A percentile compares a stretch with the other conserved stretches of the same genome.
Evolutionary conservation across 2,329 filamentous ascomycete genomes (phyloP).

Genomic region (Allantophomopsis lycopodina): DNA sequence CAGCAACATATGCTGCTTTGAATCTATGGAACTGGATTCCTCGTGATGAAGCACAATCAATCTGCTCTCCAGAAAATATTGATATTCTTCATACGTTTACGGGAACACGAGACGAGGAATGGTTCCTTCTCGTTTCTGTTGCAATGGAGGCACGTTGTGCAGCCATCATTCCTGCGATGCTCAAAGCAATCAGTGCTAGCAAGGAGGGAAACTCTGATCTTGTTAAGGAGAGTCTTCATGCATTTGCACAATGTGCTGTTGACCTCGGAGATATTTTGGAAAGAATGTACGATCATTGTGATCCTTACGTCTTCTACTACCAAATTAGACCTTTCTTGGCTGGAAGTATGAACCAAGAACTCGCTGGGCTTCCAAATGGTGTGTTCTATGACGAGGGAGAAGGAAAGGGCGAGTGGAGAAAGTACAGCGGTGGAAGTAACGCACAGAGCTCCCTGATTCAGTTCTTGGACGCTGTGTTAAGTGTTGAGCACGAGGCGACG

Average conservation of each 20-base stretch:
- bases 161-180: constrained; percentile 61
- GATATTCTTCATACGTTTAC: constrained; percentile 71
- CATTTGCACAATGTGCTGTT: constrained; percentile 53
- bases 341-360: constrained; percentile 83
- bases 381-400: constrained; percentile 72
- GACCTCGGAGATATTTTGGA: constrained; percentile 55
- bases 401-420: constrained; percentile 52
- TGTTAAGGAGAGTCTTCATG: constrained; percentile 49
- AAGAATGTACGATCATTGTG: constrained; percentile 81
- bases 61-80: constrained; percentile 55
- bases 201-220: constrained; percentile 41
- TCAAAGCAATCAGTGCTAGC: constrained; percentile 60
- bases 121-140: constrained; percentile 85
- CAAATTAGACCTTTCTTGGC: constrained; percentile 79
- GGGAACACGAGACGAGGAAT: constrained; percentile 78
- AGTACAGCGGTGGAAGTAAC: constrained; percentile 83
- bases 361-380: constrained; percentile 69
- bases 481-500: constrained; percentile 55
- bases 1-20: constrained; percentile 79
- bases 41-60: constrained; percentile 43
- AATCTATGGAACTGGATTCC: constrained; percentile 85
- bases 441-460: constrained; percentile 88
- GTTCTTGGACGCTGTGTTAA: constrained; percentile 79
- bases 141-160: constrained; percentile 80
- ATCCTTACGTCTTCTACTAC: constrained; percentile 81